These are phyloP conservation scores for Diospyros lotus DNA, from an alignment of 148 eudicot genomes.

Conservation along the genomic window DNA sequence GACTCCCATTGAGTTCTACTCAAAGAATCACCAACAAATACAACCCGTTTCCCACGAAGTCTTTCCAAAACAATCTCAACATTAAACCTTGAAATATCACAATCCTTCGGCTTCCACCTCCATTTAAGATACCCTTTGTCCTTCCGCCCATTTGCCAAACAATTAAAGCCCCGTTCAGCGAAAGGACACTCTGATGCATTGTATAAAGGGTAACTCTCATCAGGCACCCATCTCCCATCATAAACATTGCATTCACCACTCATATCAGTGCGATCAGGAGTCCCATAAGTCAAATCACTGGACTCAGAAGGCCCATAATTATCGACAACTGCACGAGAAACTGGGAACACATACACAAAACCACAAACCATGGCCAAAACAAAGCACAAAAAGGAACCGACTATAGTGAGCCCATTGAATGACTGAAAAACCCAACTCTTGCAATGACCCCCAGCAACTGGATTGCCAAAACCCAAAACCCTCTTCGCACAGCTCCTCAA, in stretches of 20 bases:
- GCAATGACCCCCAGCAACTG: slow-evolving; percentile 26
- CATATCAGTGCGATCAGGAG: slow-evolving; percentile 14
- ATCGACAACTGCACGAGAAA: slow-evolving; percentile 20
- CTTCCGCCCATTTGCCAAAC: slow-evolving; percentile 74
- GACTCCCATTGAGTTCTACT: slow-evolving; percentile 97
- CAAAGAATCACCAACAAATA: slow-evolving; percentile 91
- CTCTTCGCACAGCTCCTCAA: slow-evolving; percentile 34
- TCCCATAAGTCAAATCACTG: slow-evolving; percentile 15
- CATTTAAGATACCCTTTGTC: slow-evolving; percentile 63
- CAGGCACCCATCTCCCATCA: slow-evolving; percentile 81
- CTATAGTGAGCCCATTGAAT: slow-evolving; percentile 26
- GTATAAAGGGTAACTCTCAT: slow-evolving; percentile 63
- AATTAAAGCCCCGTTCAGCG: slow-evolving; percentile 69
- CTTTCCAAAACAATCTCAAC: slow-evolving; percentile 32
- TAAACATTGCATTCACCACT: slow-evolving; percentile 54
- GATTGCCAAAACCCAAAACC: slow-evolving; percentile 40
- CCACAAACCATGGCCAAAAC: slow-evolving; percentile 39
- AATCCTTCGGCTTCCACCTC: slow-evolving; percentile 83
- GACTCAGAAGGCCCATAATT: slow-evolving; percentile 19
- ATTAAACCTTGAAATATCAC: slow-evolving; percentile 69
- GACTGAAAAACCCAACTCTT: slow-evolving; percentile 42
- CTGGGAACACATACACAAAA: slow-evolving; percentile 36
- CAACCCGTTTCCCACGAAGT: slow-evolving; percentile 71
- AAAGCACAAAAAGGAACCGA: slow-evolving; percentile 39
- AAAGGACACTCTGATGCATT: slow-evolving; percentile 83